Base-by-base conservation (phyloP, 371 early-diverging fungal genomes). In the Mucor irregularis region DNA sequence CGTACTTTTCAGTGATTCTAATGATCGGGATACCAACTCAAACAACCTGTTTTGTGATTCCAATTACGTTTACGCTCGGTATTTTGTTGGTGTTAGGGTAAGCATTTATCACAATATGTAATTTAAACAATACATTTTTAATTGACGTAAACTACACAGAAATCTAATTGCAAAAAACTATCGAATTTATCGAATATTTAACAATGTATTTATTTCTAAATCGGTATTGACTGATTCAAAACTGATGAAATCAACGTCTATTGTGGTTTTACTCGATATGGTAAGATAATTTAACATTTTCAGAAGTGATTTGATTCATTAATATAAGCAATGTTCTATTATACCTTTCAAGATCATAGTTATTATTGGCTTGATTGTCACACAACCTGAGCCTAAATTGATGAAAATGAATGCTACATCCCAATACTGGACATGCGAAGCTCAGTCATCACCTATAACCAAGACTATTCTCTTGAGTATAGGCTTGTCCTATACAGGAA, bases 111-210 rank as follows among this genome's bases (percentile, higher is more conserved):
- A 21, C 14, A 17, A 29, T 19, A 48, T 29, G 13, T 21, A 13
- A 21, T 2, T 31, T 10, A 35, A n/a, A n/a, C n/a, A n/a, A n/a
- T n/a, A n/a, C n/a, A 42, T 24, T 10, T 10, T 21, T n/a, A 16
- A 37, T 19, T 39, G 19, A 4, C 16, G 24, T 2, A 22, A 4
- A n/a, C n/a, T n/a, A n/a, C 14, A 19, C 52, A 70, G 82, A 48
- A 82, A 82, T 30, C 64, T 82, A 58, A 80, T 80, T 10, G 80
- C 82, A 26, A 82, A 82, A 51, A 82, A 82, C 48, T 82, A 80
- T 57, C 71, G 82, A n/a, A 73, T 82, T n/a, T 82, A 82, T 49
- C 68, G 79, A 35, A 82, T 82, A 42, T 82, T 80, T 49, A 74
- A 82, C 48, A 82, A 82, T 24, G 77, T 80, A 1, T 78, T 78